Base-by-base conservation (phyloP, 208 protist genomes). In the Leishmania martiniquensis region DNA sequence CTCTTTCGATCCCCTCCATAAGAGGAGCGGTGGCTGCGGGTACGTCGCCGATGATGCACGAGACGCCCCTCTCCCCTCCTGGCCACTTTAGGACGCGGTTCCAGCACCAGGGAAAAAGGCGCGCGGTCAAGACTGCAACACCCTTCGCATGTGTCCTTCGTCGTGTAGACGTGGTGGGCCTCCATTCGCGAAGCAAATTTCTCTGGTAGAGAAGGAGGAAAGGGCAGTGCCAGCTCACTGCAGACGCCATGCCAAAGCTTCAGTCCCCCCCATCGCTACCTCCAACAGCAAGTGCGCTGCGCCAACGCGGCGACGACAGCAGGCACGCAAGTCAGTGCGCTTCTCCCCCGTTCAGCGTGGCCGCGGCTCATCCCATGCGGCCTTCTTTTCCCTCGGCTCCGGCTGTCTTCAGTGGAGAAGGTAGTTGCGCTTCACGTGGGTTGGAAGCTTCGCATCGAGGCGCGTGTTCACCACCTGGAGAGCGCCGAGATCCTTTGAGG, bases 371-470 rank as follows among this genome's bases (percentile, higher is more conserved):
- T 57, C 68, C 22, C 44, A 17, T 32, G 32, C 34, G 25, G 29
- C 67, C 15, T 44, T 42, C 5, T 12, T 20, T 15, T 39, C 12
- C 1, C 20, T 39, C 32, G 15, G 42, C 45, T 34, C 45, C 15
- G 1, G 85, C 85, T 69, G 42, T 20, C 39, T 45, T 69, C 63
- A 98, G 76, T 98, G 95, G 5, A 98, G 89, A 32, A 91, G 78
- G 70, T 90, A 98, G 68, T 83, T 96, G 37, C 91, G 93, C 83
- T 97, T 97, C 68, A 96, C 84, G 77, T 98, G 95, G 17, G 93
- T 93, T 25, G 93, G 95, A 25, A 98, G 87, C 76, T 94, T 95
- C 37, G 85, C 85, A 83, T 98, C 95, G 25, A 98, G 86, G 22
- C 92, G 84, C 37, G 93, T 84, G 76, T 98, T 96, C 66, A 91